phyloP scores from a whole-genome alignment of 1,139 yeast species.

The Suhomyces ambrosiae region DNA sequence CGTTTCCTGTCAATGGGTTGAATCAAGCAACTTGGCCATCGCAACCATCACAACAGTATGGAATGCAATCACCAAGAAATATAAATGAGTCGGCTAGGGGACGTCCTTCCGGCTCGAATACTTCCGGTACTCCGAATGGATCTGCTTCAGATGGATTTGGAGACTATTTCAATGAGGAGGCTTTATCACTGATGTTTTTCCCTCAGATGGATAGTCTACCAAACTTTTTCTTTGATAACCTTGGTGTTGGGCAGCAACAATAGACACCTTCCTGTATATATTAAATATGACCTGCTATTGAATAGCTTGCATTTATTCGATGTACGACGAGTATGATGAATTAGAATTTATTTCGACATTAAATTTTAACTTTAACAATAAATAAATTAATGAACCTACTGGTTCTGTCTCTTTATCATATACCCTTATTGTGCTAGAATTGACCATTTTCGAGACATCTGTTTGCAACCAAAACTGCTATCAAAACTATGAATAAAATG shows the following conservation, averaged over 20 bases:
- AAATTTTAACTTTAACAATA: no score
- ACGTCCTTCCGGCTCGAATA: background rate
- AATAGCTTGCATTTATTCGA: no score
- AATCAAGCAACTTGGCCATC: no score
- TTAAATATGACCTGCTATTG: background rate
- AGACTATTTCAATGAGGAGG: constrained; percentile 21
- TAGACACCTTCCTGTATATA: background rate
- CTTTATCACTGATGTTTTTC: constrained; percentile 20
- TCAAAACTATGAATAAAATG: no score
- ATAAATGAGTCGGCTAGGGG: no score
- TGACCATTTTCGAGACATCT: no score
- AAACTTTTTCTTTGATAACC: constrained; percentile 43
- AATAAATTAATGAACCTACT: no score
- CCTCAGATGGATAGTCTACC: constrained; percentile 32
- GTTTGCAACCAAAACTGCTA: no score
- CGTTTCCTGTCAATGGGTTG: background rate
- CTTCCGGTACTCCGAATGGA: background rate
- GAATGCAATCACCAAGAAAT: background rate
- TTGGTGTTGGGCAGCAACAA: constrained; percentile 19
- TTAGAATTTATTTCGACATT: background rate
- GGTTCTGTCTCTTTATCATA: no score
- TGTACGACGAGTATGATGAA: no score
- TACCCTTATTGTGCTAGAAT: no score
- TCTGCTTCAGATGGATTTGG: background rate
- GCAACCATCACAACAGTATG: no score